Evolutionary conservation across 495 filamentous ascomycete species (phyloP).

Genomic region (Bacidia rubella): DNA sequence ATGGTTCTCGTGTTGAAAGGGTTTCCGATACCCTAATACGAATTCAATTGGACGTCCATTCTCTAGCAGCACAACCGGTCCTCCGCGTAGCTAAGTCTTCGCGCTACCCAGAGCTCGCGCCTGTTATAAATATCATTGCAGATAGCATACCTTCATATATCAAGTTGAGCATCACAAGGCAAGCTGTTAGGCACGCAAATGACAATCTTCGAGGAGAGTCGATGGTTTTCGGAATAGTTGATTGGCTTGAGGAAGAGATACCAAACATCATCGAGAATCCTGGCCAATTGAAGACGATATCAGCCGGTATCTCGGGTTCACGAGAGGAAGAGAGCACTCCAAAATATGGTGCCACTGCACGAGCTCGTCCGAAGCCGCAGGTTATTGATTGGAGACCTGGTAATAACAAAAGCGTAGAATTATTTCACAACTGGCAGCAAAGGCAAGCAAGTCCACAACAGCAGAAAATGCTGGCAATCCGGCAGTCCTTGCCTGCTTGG

Average conservation of each 20-base stretch:
- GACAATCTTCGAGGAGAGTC: conserved; percentile 60
- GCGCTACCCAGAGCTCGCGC: conserved; percentile 58
- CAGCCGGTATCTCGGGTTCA: conserved; percentile 39
- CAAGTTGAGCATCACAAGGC: conserved; percentile 73
- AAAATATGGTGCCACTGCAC: too few relatives aligned
- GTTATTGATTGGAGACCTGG: conserved; percentile 26
- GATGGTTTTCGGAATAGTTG: conserved; percentile 78
- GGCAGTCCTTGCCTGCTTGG: conserved; percentile 79
- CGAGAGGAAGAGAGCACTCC: neutral
- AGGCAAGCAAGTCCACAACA: conserved; percentile 44
- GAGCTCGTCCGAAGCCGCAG: conserved; percentile 9
- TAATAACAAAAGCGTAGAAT: conserved; percentile 26
- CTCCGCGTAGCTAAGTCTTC: conserved; percentile 41
- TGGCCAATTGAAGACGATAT: conserved; percentile 68
- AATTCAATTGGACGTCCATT: conserved; percentile 39
- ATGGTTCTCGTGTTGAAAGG: conserved; percentile 45
- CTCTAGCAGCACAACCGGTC: conserved; percentile 23
- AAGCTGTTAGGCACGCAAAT: conserved; percentile 53
- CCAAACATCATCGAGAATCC: conserved; percentile 65
- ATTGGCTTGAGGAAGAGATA: conserved; percentile 78
- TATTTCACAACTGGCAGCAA: conserved; percentile 36
- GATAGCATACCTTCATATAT: conserved; percentile 77
- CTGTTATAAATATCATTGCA: conserved; percentile 56
- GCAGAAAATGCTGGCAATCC: conserved; percentile 53
- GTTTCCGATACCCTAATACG: conserved; percentile 47